phyloP scores from a whole-genome alignment of 139 green algal genomes.

The Haematococcus sp. region DNA sequence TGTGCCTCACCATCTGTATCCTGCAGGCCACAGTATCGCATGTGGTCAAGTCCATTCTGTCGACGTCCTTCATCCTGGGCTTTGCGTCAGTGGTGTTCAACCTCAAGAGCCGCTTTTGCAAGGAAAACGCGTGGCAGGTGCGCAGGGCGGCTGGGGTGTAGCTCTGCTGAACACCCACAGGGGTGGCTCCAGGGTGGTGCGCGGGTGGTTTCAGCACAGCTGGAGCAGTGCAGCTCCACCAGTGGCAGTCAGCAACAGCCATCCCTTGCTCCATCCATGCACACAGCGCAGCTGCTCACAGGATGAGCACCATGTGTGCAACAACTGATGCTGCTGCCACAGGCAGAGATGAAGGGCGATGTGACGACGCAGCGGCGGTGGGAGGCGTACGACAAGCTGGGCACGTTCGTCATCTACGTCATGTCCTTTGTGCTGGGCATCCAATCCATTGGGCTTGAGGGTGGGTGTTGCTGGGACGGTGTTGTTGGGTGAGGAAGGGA shows the following conservation, averaged over 20 bases:
- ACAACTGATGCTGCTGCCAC: background rate
- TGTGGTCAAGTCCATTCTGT: slow-evolving; percentile 79
- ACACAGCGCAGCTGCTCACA: too few relatives aligned
- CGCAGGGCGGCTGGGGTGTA: background rate
- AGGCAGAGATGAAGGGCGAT: slow-evolving; percentile 77
- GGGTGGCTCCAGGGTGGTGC: too few relatives aligned
- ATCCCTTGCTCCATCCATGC: too few relatives aligned
- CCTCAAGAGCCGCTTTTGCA: slow-evolving; percentile 79
- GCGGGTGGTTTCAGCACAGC: too few relatives aligned
- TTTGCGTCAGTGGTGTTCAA: slow-evolving; percentile 81
- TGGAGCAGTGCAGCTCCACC: too few relatives aligned
- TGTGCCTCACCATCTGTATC: background rate
- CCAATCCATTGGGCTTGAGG: slow-evolving; percentile 56
- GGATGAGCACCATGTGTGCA: background rate
- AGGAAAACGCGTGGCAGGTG: slow-evolving; percentile 70
- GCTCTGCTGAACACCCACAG: too few relatives aligned
- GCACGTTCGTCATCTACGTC: slow-evolving; percentile 55
- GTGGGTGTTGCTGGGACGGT: slow-evolving; percentile 13
- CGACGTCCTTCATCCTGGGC: slow-evolving; percentile 80
- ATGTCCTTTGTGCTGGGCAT: slow-evolving; percentile 48
- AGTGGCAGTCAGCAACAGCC: too few relatives aligned
- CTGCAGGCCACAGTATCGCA: slow-evolving; percentile 34
- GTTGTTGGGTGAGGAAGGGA: background rate
- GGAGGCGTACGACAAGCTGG: slow-evolving; percentile 65
- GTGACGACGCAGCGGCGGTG: slow-evolving; percentile 74